These are phyloP conservation scores for Vicia villosa DNA, from an alignment of 306 rosid species.

Conservation along the genomic window DNA sequence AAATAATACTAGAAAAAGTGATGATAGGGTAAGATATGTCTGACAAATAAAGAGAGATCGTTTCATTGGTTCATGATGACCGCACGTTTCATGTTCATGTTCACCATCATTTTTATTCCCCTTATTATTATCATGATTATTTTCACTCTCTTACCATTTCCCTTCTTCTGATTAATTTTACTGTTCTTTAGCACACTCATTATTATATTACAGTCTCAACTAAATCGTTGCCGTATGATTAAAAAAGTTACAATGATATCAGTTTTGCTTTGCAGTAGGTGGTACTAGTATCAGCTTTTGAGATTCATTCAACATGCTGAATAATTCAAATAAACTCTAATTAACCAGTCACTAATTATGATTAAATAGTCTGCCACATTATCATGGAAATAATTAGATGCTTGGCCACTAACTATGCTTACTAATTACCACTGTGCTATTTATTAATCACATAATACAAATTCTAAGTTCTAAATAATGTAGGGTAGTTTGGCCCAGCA, in stretches of 20 bases:
- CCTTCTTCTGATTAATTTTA: slow-evolving; percentile 25
- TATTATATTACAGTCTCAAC: slow-evolving; percentile 25
- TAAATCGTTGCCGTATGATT: slow-evolving; percentile 35
- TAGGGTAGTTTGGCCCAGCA: background rate
- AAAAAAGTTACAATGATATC: slow-evolving; percentile 37
- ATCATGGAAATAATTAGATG: slow-evolving; percentile 16
- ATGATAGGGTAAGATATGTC: slow-evolving; percentile 28
- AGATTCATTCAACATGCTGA: slow-evolving; percentile 16
- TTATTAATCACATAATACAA: background rate
- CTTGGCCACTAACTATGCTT: background rate
- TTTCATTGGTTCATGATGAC: slow-evolving; percentile 81
- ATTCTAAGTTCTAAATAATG: background rate
- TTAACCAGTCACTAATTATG: slow-evolving; percentile 17
- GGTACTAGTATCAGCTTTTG: slow-evolving; percentile 10
- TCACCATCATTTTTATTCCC: slow-evolving; percentile 47
- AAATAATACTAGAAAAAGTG: background rate
- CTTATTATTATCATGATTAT: slow-evolving; percentile 41
- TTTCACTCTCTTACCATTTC: slow-evolving; percentile 27
- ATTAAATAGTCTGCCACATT: slow-evolving; percentile 3
- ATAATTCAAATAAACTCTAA: background rate
- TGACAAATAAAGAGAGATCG: slow-evolving; percentile 31
- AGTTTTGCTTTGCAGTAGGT: slow-evolving; percentile 22
- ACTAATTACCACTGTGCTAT: too few relatives aligned
- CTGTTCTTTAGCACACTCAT: slow-evolving; percentile 43
- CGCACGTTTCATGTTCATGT: slow-evolving; percentile 64